Evolutionary conservation across 2,329 filamentous ascomycete genomes (phyloP).

Genomic region (Blastomyces percursus): DNA sequence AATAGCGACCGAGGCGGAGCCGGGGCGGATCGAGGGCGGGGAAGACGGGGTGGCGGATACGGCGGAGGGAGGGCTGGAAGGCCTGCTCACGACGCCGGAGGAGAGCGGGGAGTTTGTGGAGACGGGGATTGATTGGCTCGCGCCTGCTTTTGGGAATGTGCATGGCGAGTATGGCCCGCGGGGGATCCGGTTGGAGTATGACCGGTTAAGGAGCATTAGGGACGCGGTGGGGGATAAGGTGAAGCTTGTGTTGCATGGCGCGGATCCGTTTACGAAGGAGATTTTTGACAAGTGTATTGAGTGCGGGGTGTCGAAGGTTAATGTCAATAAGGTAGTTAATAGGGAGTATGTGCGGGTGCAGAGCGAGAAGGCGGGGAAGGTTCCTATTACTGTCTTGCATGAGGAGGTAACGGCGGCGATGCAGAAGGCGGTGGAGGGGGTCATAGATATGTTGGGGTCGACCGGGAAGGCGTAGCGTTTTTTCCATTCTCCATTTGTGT

Average conservation of each 20-base stretch:
- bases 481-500: too few relatives aligned
- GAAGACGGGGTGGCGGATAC: constrained; percentile 66
- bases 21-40: constrained; percentile 58
- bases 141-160: constrained; percentile 65
- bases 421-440: constrained; percentile 45
- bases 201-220: constrained; percentile 40
- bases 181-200: constrained; percentile 54
- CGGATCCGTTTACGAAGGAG: constrained; percentile 46
- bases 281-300: constrained; percentile 46
- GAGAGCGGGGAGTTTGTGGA: constrained; percentile 59
- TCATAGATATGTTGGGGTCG: constrained; percentile 43
- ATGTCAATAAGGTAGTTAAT: constrained; percentile 51
- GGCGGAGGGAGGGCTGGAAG: constrained; percentile 50
- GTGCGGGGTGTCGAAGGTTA: constrained; percentile 46
- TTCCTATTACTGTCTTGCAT: constrained; percentile 43
- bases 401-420: constrained; percentile 46
- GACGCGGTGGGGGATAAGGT: constrained; percentile 40
- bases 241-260: constrained; percentile 47
- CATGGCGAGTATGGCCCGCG: constrained; percentile 61
- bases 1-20: constrained; percentile 61
- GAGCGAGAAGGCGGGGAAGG: constrained; percentile 40
- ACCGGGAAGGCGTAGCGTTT: constrained; percentile 23
- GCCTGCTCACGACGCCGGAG: constrained; percentile 55
- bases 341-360: constrained; percentile 39
- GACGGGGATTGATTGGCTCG: constrained; percentile 62